A percentile compares a stretch with the other conserved stretches of the same genome.
These are phyloP conservation scores for Exophiala mesophila DNA, from an alignment of 2,329 filamentous ascomycete genomes.

Conservation along the genomic window DNA sequence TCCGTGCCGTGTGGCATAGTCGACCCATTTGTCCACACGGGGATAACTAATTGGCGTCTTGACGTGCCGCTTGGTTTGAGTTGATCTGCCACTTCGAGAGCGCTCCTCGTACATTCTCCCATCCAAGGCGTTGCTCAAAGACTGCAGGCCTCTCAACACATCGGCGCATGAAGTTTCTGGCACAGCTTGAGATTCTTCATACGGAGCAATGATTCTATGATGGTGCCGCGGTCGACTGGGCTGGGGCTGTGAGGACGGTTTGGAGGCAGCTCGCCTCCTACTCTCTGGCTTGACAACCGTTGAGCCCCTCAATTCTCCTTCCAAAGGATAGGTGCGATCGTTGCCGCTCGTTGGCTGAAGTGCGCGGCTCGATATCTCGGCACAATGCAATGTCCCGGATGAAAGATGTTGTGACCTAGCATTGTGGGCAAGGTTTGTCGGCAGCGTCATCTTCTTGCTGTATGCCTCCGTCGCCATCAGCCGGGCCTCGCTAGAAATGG, in stretches of 20 bases:
- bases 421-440: background rate
- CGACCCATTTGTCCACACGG: conserved; percentile 50
- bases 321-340: conserved; percentile 2
- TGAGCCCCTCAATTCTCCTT: conserved; percentile 2
- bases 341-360: conserved; percentile 8
- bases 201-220: conserved; percentile 13
- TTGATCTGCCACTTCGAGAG: conserved; percentile 5
- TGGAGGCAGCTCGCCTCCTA: conserved; percentile 2
- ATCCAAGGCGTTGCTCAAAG: conserved; percentile 15
- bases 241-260: background rate
- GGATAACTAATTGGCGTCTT: conserved; percentile 32
- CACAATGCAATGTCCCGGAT: background rate
- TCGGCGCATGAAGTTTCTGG: conserved; percentile 10
- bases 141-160: conserved; percentile 12
- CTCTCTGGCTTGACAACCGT: background rate
- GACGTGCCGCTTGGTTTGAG: conserved; percentile 14
- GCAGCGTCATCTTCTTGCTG: background rate
- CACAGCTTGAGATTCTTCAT: conserved; percentile 8
- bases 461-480: background rate
- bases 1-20: conserved; percentile 49
- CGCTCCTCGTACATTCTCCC: conserved; percentile 8
- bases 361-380: background rate
- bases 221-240: conserved; percentile 7
- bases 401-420: background rate
- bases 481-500: background rate